phyloP scores from a whole-genome alignment of 2,329 filamentous ascomycete genomes.

The Hypoxylon sp. region DNA sequence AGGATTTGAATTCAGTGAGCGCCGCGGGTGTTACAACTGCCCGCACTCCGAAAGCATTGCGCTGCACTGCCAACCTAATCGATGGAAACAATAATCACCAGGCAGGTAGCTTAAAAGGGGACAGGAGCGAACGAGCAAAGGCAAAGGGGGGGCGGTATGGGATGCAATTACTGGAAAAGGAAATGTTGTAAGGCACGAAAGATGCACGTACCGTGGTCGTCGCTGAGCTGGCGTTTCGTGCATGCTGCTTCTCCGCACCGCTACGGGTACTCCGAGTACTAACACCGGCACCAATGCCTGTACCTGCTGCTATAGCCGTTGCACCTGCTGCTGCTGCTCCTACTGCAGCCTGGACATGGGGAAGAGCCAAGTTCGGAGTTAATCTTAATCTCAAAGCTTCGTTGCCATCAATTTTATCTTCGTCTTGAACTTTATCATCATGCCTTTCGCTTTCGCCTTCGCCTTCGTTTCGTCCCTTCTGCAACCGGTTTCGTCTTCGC shows the following conservation, averaged over 20 bases:
- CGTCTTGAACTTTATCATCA: not conserved
- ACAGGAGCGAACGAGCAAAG: slow-evolving; percentile 4
- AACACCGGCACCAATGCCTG: not conserved
- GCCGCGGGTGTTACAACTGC: no score
- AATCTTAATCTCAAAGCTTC: slow-evolving; percentile 11
- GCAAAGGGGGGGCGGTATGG: slow-evolving; percentile 22
- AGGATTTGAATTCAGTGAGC: no score
- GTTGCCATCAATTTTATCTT: not conserved
- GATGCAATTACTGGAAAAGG: slow-evolving; percentile 24
- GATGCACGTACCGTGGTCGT: slow-evolving; percentile 18
- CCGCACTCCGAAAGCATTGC: slow-evolving; percentile 9
- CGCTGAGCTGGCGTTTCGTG: slow-evolving; percentile 23
- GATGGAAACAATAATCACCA: slow-evolving; percentile 4
- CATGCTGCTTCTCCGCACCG: slow-evolving; percentile 29
- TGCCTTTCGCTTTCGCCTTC: no score
- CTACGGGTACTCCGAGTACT: not conserved
- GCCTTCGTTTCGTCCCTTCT: slow-evolving; percentile 8
- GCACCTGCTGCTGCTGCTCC: slow-evolving; percentile 12
- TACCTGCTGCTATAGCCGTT: slow-evolving; percentile 15
- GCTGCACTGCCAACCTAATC: not conserved
- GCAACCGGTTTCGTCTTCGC: slow-evolving; percentile 25
- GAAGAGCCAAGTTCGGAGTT: slow-evolving; percentile 2
- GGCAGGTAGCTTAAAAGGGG: slow-evolving; percentile 4
- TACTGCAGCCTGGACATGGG: no score
- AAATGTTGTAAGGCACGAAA: slow-evolving; percentile 30